phyloP scores from a whole-genome alignment of 768 basidiomycete species.

The Naematelia encephala region DNA sequence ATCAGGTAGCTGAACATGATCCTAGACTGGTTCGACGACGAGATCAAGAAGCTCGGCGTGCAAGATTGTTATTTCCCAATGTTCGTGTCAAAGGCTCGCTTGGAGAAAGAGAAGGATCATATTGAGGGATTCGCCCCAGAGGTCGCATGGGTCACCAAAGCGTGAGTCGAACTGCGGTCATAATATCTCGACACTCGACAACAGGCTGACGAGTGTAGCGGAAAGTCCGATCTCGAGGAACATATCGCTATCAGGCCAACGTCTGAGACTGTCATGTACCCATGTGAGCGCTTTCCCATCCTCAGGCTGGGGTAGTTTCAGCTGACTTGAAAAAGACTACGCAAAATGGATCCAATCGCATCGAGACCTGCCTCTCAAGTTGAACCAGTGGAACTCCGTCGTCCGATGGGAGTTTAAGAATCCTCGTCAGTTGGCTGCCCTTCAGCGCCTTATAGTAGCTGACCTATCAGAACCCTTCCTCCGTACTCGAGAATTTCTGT shows the following conservation, averaged over 20 bases:
- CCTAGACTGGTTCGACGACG: conserved; percentile 83
- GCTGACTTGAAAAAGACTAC: conserved; percentile 60
- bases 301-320: neutral
- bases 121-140: conserved; percentile 99
- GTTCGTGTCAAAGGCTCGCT: conserved; percentile 87
- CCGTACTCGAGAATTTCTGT: conserved; percentile 98
- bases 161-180: conserved; percentile 58
- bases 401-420: conserved; percentile 99
- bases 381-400: conserved; percentile 99
- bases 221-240: conserved; percentile 88
- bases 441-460: neutral
- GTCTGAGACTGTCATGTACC: conserved; percentile 99
- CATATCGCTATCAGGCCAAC: conserved; percentile 97
- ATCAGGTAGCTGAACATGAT: too few species aligned
- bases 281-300: conserved; percentile 62
- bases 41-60: conserved; percentile 91
- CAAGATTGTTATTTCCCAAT: conserved; percentile 99
- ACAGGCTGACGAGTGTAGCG: conserved; percentile 56
- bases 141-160: conserved; percentile 99
- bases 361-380: conserved; percentile 91
- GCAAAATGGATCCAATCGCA: conserved; percentile 98
- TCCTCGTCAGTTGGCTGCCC: conserved; percentile 62
- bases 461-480: conserved; percentile 79
- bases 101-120: conserved; percentile 96
- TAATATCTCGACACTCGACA: neutral